Base-by-base conservation (phyloP, 495 filamentous ascomycete species). In the Penicillium coprophilum region DNA sequence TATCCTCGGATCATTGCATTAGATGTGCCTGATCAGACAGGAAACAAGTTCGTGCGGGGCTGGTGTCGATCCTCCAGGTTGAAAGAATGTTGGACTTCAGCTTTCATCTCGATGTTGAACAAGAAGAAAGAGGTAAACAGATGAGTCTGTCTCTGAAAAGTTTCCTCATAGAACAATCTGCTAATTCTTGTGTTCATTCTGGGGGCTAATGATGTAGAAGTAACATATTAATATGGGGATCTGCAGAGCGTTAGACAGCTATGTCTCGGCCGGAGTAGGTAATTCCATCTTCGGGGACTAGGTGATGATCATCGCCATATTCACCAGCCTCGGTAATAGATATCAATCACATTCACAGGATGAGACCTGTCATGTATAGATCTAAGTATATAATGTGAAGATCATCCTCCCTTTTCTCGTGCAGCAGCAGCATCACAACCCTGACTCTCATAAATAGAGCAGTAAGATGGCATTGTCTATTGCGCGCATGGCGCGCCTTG, bases 401-500 rank as follows among this genome's bases (percentile, higher is more conserved):
- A 50, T n/a, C 4, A 3, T n/a, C 34, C 24, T 27, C 32, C 21
- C 7, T 7, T 23, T 28, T 7, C 3, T 15, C 10, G 23, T 50
- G 30, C 30, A 36, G 40, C 15, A 36, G 30, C 30, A 36, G 40
- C 15, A 36, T 19, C 11, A 1, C 31, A 19, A 32, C 41, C 40
- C 21, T 46, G 52, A 24, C 23, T 40, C 31, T 13, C 15, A 9
- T 27, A 32, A 11, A 17, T 24, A 46, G 30, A 54, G 31, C 41
- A 28, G 21, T 31, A 46, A 46, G 28, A 54, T 54, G 52, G 52
- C 30, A 11, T 31, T 38, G 52, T 54, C 52, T 13, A 5, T 54
- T 44, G 52, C n/a, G 30, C 50, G n/a, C 38, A 46, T 54, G 46
- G 44, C 57, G 39, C 63, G 63, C 43, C 40, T 59, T 23, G 49